Evolutionary conservation across 169 alveolate genomes (phyloP).

Genomic region (Fabrea salina): DNA sequence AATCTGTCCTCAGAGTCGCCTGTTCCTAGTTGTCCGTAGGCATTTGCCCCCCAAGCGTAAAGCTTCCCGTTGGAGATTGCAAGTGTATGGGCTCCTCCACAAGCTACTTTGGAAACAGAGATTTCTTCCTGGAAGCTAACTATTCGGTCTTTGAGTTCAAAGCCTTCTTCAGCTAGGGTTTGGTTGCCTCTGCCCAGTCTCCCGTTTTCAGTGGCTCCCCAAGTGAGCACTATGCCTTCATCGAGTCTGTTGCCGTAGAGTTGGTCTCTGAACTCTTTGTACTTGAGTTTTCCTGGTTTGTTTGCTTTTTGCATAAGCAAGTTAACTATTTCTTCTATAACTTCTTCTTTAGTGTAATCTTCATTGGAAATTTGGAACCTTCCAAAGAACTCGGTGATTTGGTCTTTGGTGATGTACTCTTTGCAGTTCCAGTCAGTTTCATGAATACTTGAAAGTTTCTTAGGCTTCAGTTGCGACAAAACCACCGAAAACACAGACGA

Average conservation of each 20-base stretch:
- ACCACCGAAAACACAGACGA: background rate
- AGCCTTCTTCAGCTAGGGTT: background rate
- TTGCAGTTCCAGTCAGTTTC: background rate
- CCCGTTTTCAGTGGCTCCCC: conserved; percentile 28
- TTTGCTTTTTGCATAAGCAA: conserved; percentile 5
- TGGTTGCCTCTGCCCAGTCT: conserved; percentile 4
- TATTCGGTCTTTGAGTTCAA: background rate
- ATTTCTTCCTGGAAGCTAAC: background rate
- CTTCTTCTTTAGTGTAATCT: background rate
- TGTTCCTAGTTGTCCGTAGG: conserved; percentile 69
- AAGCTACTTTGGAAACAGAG: conserved; percentile 45
- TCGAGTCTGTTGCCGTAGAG: conserved; percentile 2
- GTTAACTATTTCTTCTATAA: background rate
- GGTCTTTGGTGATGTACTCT: background rate
- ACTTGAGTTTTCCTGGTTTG: background rate
- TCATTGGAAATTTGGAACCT: background rate
- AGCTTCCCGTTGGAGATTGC: conserved; percentile 54
- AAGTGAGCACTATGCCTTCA: conserved; percentile 30
- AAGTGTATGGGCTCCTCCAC: conserved; percentile 70
- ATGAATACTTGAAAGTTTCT: background rate
- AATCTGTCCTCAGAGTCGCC: conserved; percentile 34
- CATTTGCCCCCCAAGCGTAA: conserved; percentile 65
- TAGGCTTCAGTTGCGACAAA: background rate
- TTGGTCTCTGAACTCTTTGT: conserved; percentile 27
- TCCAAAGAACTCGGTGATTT: background rate